Evolutionary conservation across 1,139 yeast genomes (phyloP), one percentile per base, ranked within the genome.

Genomic region (Lodderomyces pseudojiufengensis): DNA sequence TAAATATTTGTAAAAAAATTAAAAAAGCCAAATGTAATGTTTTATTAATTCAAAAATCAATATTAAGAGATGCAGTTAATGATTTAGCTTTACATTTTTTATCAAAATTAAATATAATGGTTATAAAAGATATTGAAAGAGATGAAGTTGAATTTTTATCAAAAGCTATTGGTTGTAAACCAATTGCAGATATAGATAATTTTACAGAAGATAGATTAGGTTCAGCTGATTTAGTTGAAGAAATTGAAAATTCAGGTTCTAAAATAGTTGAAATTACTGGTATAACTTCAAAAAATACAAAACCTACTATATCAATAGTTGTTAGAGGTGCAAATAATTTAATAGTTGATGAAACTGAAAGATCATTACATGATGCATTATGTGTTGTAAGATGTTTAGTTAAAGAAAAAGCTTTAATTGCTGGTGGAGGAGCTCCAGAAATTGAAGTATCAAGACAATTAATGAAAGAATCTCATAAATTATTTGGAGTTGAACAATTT

Each of bases 361-460:
- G 98, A 61, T 88, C 97, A 4, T 70, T 92, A 49, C 99, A 92
- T 56, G 98, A 92, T 62, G 97, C 98, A 1, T 74, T 92, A 41
- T 92, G 99, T 73, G 99, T 94, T 20, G 77, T 94, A 40, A 81
- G 97, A 59, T 92, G 98, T 68, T 70, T 92, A 40, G 97, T 94
- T 28, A 90, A 92, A 60, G 92, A 88, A 62, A 84, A 79, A 57
- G 97, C 96, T 2, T 71, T 92, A 54, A 87, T 92, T 63, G 97
- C 97, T 10, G 99, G 99, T 51, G 98, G 99, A 47, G 98, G 98
- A 49, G 97, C 98, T 5, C 96, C 98, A 32, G 99, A 92, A 65
- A 80, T 92, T 49, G 98, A 92, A 66, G 84, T 90, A 11, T 82
- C 97, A 5, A 79, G 95, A 52, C 78, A 79, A 18, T 66, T 92